A percentile compares a stretch with the other conserved stretches of the same genome.
phyloP scores from a whole-genome alignment of 2,329 filamentous ascomycete genomes.

The Botrytis elliptica region DNA sequence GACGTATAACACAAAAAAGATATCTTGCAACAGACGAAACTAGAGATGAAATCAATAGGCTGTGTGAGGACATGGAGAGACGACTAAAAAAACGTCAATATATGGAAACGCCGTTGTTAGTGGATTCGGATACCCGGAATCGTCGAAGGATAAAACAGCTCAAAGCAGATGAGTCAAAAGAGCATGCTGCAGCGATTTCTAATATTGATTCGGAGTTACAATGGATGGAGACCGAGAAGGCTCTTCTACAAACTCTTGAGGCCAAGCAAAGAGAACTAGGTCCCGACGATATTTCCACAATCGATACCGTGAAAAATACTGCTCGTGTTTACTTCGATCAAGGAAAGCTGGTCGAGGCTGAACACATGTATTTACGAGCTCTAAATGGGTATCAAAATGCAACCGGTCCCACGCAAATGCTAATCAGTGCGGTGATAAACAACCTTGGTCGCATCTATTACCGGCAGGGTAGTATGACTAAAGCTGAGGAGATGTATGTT shows the following conservation, averaged over 20 bases:
- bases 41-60: neutral
- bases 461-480: conserved; percentile 18
- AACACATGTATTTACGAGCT: conserved; percentile 23
- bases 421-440: conserved; percentile 20
- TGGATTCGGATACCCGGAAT: neutral
- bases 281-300: conserved; percentile 20
- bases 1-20: neutral
- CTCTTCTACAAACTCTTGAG: conserved; percentile 10
- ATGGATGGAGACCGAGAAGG: conserved; percentile 6
- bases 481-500: conserved; percentile 35
- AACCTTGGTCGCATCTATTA: conserved; percentile 22
- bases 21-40: neutral
- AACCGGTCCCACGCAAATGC: conserved; percentile 19
- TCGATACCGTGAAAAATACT: conserved; percentile 23
- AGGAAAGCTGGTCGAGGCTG: conserved; percentile 28
- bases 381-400: conserved; percentile 23
- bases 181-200: neutral
- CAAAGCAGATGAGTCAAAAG: neutral
- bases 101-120: neutral
- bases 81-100: neutral
- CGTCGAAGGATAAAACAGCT: neutral
- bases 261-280: conserved; percentile 20
- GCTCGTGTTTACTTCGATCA: conserved; percentile 21
- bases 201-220: conserved; percentile 3
- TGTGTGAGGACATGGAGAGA: neutral